Percentiles rank a stretch among this genome's conserved stretches.
phyloP scores from a whole-genome alignment of 208 protist genomes.

The Herpetomonas muscarum region DNA sequence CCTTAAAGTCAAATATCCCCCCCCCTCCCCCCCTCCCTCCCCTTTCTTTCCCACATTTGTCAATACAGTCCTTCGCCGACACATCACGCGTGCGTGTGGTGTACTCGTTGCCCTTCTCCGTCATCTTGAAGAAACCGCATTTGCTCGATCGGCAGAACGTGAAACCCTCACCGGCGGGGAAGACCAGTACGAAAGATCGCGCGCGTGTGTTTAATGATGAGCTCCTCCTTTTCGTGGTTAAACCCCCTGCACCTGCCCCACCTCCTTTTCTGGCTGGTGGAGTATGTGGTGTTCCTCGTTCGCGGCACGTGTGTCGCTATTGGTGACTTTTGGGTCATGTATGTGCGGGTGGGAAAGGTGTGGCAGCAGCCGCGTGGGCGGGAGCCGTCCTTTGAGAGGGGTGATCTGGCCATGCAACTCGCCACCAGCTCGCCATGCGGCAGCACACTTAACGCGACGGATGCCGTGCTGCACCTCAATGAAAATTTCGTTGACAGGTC shows the following conservation, averaged over 20 bases:
- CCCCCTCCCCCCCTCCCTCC: not conserved
- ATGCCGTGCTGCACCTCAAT: constrained; percentile 53
- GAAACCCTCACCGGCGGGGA: too few relatives aligned
- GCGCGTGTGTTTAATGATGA: too few relatives aligned
- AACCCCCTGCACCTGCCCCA: constrained; percentile 1
- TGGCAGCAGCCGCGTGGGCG: constrained; percentile 36
- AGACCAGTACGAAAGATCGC: too few relatives aligned
- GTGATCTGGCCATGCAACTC: constrained; percentile 68
- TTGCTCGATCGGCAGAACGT: too few relatives aligned
- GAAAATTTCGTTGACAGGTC: constrained; percentile 47
- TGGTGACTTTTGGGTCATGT: constrained; percentile 60
- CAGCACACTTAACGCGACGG: constrained; percentile 25
- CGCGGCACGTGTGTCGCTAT: constrained; percentile 42
- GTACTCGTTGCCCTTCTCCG: too few relatives aligned
- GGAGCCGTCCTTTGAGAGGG: constrained; percentile 34
- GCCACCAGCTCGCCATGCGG: constrained; percentile 40
- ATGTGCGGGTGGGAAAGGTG: constrained; percentile 36
- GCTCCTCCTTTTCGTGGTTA: not conserved
- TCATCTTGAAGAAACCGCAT: too few relatives aligned
- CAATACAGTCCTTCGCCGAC: not conserved
- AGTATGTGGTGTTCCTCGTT: constrained; percentile 46
- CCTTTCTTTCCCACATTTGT: not conserved
- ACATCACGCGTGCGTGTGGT: too few relatives aligned
- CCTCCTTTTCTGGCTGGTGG: not conserved
- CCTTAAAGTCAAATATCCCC: not conserved